A percentile compares a stretch with the other conserved stretches of the same genome.
These are phyloP conservation scores for Fraxinus platypoda DNA, from an alignment of 305 asterid species.

Conservation along the genomic window DNA sequence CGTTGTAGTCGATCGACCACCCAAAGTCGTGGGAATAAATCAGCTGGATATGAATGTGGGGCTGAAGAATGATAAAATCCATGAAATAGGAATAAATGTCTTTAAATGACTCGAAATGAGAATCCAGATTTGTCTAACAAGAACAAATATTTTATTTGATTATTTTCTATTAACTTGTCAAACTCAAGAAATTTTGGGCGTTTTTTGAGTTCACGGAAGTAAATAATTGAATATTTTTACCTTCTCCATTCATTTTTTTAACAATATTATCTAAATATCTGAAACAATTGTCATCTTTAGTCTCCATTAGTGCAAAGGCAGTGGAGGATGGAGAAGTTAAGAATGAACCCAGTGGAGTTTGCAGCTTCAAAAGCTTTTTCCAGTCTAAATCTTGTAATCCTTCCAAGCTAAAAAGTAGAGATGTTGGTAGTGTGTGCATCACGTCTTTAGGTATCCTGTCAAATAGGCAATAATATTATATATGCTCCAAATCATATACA, in stretches of 20 bases:
- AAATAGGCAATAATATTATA: neutral
- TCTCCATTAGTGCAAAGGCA: slow-evolving; percentile 37
- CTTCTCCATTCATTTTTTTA: neutral
- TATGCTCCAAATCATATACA: neutral
- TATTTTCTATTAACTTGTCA: neutral
- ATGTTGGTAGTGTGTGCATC: neutral
- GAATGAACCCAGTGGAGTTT: slow-evolving; percentile 29
- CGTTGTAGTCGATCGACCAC: slow-evolving; percentile 29
- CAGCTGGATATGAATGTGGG: slow-evolving; percentile 19
- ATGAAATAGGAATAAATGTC: too few relatives aligned
- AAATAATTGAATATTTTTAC: neutral
- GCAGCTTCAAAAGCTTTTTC: slow-evolving; percentile 33
- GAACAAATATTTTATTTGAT: too few relatives aligned
- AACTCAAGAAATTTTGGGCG: neutral
- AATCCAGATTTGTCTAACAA: too few relatives aligned
- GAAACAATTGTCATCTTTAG: slow-evolving; percentile 33
- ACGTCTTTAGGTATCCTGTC: slow-evolving; percentile 18
- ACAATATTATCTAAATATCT: slow-evolving; percentile 22
- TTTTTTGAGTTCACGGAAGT: neutral
- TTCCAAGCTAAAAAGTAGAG: slow-evolving; percentile 35
- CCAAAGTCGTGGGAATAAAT: slow-evolving; percentile 14
- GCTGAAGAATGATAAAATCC: neutral
- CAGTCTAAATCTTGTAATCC: slow-evolving; percentile 34
- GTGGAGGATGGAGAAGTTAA: slow-evolving; percentile 39
- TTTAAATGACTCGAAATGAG: neutral